These are phyloP conservation scores for Rhytidhysteron rufulum DNA, from an alignment of 2,329 filamentous ascomycete genomes.

Conservation along the genomic window DNA sequence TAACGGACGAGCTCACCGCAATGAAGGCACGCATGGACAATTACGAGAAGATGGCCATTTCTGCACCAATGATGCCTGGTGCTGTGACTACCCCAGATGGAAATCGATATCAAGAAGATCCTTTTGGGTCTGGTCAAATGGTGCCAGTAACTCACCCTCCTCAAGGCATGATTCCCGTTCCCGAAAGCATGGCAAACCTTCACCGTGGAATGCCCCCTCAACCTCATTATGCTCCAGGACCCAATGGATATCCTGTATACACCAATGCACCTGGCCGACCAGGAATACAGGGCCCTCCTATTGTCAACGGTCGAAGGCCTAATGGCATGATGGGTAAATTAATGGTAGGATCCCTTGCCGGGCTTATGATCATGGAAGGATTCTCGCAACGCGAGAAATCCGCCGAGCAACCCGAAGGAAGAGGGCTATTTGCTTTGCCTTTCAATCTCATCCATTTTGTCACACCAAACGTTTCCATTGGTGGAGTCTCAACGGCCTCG, in stretches of 20 bases:
- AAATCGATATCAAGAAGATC: slow-evolving; percentile 34
- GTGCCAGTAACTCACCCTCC: slow-evolving; percentile 24
- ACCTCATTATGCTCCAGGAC: slow-evolving; percentile 31
- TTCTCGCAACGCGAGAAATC: slow-evolving; percentile 61
- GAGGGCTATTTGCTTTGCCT: slow-evolving; percentile 42
- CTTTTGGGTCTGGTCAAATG: slow-evolving; percentile 24
- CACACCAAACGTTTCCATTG: slow-evolving; percentile 29
- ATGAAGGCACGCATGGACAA: slow-evolving; percentile 69
- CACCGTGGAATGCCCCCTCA: slow-evolving; percentile 35
- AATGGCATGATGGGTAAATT: slow-evolving; percentile 65
- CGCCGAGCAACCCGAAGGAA: slow-evolving; percentile 39
- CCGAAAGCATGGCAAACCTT: slow-evolving; percentile 39
- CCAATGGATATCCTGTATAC: slow-evolving; percentile 28
- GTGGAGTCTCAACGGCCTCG: slow-evolving; percentile 21
- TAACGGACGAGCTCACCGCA: slow-evolving; percentile 75
- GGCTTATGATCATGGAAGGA: slow-evolving; percentile 87
- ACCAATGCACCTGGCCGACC: slow-evolving; percentile 18
- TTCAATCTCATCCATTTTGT: slow-evolving; percentile 27
- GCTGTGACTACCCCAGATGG: slow-evolving; percentile 31
- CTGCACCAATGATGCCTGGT: slow-evolving; percentile 36
- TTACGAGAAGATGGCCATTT: slow-evolving; percentile 68
- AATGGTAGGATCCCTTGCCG: slow-evolving; percentile 89
- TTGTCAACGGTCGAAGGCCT: slow-evolving; percentile 40
- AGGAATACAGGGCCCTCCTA: slow-evolving; percentile 21
- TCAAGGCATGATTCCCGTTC: slow-evolving; percentile 41